phyloP scores from a whole-genome alignment of 495 filamentous ascomycete species.

The Hyaloscypha finlandica region DNA sequence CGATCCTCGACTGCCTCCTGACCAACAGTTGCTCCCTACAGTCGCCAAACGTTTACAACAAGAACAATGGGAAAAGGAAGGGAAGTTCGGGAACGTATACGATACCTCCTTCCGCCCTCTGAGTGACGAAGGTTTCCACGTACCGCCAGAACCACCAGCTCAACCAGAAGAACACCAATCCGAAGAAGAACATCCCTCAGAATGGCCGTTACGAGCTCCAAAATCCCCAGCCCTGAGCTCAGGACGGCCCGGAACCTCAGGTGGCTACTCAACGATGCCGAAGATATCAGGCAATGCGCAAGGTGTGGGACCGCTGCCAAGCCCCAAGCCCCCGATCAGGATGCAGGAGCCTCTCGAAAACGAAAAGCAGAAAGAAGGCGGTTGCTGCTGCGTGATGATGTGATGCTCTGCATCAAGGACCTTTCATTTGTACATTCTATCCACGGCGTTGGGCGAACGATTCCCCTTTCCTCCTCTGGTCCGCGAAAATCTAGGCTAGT shows the following conservation, averaged over 20 bases:
- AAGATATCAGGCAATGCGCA: slow-evolving; percentile 47
- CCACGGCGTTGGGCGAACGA: slow-evolving; percentile 8
- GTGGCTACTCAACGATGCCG: slow-evolving; percentile 60
- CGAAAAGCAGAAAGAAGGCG: slow-evolving; percentile 43
- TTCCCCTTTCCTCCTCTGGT: neutral
- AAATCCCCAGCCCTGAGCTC: slow-evolving; percentile 43
- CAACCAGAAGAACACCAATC: slow-evolving; percentile 35
- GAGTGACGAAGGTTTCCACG: slow-evolving; percentile 48
- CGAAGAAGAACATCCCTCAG: slow-evolving; percentile 27
- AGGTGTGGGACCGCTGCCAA: slow-evolving; percentile 40
- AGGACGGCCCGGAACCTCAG: slow-evolving; percentile 42
- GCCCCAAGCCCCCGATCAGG: slow-evolving; percentile 30
- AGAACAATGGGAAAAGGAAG: slow-evolving; percentile 92
- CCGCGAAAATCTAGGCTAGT: neutral
- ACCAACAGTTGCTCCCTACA: slow-evolving; percentile 93
- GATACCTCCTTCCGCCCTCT: slow-evolving; percentile 82
- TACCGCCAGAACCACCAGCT: slow-evolving; percentile 26
- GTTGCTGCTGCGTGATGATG: slow-evolving; percentile 58
- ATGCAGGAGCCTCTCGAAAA: slow-evolving; percentile 30
- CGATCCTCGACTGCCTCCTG: slow-evolving; percentile 89
- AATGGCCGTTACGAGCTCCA: slow-evolving; percentile 36
- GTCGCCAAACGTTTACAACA: slow-evolving; percentile 90
- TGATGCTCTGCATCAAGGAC: slow-evolving; percentile 25
- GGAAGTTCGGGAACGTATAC: slow-evolving; percentile 76
- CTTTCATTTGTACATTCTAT: slow-evolving; percentile 23